These are phyloP conservation scores for Raffaelea ambrosiae DNA, from an alignment of 2,329 filamentous ascomycete species.

Conservation along the genomic window DNA sequence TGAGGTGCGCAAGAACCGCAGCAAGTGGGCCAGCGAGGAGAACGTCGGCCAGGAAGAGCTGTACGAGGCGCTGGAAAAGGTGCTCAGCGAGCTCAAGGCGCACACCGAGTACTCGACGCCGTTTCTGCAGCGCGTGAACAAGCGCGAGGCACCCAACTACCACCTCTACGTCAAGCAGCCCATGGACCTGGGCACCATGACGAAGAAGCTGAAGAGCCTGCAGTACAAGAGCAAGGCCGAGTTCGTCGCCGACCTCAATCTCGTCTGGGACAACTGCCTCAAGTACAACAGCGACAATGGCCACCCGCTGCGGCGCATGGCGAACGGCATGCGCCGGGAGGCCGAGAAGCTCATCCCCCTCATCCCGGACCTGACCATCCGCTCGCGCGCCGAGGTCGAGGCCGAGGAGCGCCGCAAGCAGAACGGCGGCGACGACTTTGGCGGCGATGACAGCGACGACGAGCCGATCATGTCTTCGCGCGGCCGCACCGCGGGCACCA, in stretches of 20 bases:
- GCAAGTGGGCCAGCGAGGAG: constrained; percentile 98
- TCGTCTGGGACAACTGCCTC: constrained; percentile 96
- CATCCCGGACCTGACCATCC: constrained; percentile 86
- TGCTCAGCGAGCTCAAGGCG: constrained; percentile 91
- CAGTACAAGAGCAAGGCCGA: constrained; percentile 85
- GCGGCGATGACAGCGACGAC: constrained; percentile 86
- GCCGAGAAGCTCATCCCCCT: constrained; percentile 93
- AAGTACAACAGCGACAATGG: constrained; percentile 88
- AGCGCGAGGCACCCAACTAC: constrained; percentile 94
- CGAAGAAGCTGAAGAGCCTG: constrained; percentile 84
- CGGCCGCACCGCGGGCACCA: constrained; percentile 78
- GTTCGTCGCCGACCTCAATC: constrained; percentile 84
- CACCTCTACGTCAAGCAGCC: constrained; percentile 88
- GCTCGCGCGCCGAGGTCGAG: constrained; percentile 89
- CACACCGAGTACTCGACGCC: constrained; percentile 97
- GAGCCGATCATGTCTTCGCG: constrained; percentile 97
- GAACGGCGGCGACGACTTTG: constrained; percentile 75
- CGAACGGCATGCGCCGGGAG: constrained; percentile 92
- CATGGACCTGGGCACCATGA: constrained; percentile 97
- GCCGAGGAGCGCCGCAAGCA: constrained; percentile 78
- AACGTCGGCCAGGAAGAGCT: constrained; percentile 96
- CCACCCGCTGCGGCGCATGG: constrained; percentile 84
- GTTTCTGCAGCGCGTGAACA: constrained; percentile 90
- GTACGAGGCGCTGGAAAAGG: constrained; percentile 94
- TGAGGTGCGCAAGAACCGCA: constrained; percentile 93